These are phyloP conservation scores for Camelina neglecta DNA, from an alignment of 345 rosid genomes.

Conservation along the genomic window DNA sequence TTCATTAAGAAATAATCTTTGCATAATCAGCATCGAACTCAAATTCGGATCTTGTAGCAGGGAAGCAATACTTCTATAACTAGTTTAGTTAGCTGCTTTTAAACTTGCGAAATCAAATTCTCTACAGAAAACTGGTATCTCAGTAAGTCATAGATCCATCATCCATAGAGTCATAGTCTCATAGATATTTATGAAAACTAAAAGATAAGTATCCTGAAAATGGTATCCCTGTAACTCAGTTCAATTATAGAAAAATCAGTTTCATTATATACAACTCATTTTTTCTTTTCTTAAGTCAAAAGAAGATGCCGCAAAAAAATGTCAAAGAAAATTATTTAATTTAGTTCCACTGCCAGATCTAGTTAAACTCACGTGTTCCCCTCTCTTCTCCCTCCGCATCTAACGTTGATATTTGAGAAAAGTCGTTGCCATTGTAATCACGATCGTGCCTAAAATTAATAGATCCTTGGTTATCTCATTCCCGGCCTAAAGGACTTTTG, in stretches of 20 bases:
- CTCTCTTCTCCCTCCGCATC: background rate
- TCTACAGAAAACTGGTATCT: no score
- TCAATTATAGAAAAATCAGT: background rate
- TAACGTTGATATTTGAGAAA: background rate
- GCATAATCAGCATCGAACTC: background rate
- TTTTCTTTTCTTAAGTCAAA: background rate
- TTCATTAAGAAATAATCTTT: background rate
- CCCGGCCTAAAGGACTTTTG: no score
- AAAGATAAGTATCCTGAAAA: no score
- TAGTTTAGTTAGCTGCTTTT: background rate
- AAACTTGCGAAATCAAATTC: no score
- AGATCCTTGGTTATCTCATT: no score
- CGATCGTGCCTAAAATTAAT: no score
- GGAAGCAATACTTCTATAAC: background rate
- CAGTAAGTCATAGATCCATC: no score
- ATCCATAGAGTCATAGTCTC: no score
- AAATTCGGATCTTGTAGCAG: background rate
- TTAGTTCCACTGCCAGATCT: background rate
- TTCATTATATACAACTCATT: no score
- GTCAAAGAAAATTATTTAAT: background rate
- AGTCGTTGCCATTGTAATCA: no score
- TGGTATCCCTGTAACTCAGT: background rate
- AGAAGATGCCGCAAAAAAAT: background rate
- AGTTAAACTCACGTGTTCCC: background rate
- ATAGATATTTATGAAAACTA: no score